These are phyloP conservation scores for Prototheca cutis DNA, from an alignment of 163 green algal species.

Conservation along the genomic window DNA sequence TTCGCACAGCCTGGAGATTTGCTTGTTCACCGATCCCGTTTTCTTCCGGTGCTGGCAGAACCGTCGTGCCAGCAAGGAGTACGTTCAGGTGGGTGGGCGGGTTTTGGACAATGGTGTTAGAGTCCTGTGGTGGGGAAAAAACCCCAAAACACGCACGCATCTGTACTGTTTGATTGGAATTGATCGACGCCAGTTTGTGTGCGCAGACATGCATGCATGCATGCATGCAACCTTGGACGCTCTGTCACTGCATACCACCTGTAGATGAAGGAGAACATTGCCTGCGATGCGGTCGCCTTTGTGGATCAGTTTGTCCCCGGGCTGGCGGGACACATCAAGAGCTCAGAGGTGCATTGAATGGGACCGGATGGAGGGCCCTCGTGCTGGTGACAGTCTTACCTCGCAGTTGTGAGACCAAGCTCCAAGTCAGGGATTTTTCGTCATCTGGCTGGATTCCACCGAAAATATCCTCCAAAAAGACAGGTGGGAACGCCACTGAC, in stretches of 20 bases:
- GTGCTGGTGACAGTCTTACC: not conserved
- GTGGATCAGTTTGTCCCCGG: not conserved
- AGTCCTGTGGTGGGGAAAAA: no score
- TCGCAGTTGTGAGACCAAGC: no score
- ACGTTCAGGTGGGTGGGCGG: not conserved
- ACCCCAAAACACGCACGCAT: no score
- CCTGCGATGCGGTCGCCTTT: not conserved
- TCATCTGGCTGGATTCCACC: no score
- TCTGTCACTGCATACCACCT: no score
- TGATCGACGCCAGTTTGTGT: no score
- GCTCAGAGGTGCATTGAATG: not conserved
- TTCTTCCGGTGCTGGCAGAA: not conserved
- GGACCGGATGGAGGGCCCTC: not conserved
- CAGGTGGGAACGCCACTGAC: not conserved
- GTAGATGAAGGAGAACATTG: not conserved
- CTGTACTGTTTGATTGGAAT: no score
- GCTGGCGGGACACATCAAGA: not conserved
- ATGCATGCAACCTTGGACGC: no score
- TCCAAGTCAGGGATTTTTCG: no score
- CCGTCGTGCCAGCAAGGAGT: not conserved
- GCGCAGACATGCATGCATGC: no score
- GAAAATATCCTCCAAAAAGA: no score
- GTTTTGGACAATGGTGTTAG: no score
- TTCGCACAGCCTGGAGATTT: not conserved
- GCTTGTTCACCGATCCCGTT: not conserved